Evolutionary conservation across 768 basidiomycete genomes (phyloP).

Genomic region (Lentinula detonsa): DNA sequence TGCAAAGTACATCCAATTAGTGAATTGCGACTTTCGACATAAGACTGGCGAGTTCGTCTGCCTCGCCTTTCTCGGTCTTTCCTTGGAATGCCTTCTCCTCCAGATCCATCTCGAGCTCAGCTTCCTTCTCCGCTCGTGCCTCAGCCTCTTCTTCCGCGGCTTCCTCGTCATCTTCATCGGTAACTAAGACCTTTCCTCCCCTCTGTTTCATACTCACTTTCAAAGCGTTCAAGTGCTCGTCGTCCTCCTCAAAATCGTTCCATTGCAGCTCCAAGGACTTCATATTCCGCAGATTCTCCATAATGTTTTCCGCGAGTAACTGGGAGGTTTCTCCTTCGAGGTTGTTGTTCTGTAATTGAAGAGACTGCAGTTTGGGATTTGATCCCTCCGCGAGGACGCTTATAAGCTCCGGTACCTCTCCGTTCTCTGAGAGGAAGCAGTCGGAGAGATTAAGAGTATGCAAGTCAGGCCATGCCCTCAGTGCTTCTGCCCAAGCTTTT

Average conservation of each 20-base stretch:
- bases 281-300: constrained; percentile 50
- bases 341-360: constrained; percentile 92
- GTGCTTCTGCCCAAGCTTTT: constrained; percentile 53
- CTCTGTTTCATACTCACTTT: constrained; percentile 50
- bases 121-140: constrained; percentile 22
- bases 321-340: constrained; percentile 65
- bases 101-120: constrained; percentile 14
- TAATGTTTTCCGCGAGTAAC: constrained; percentile 62
- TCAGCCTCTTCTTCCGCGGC: constrained; percentile 52
- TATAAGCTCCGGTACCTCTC: constrained; percentile 66
- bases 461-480: constrained; percentile 68
- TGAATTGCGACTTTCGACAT: constrained; percentile 57
- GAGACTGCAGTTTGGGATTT: constrained; percentile 64
- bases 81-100: constrained; percentile 23
- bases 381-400: constrained; percentile 59
- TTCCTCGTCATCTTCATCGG: constrained; percentile 81
- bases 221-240: constrained; percentile 53
- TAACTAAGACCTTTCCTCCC: constrained; percentile 59
- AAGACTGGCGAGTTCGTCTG: constrained; percentile 60
- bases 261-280: constrained; percentile 81
- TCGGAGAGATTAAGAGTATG: constrained; percentile 86
- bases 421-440: constrained; percentile 80
- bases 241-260: constrained; percentile 82
- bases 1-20: constrained; percentile 8
- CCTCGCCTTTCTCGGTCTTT: constrained; percentile 23